These are phyloP conservation scores for Leccinum pachyderme DNA, from an alignment of 1,284 basidiomycete genomes.

Conservation along the genomic window DNA sequence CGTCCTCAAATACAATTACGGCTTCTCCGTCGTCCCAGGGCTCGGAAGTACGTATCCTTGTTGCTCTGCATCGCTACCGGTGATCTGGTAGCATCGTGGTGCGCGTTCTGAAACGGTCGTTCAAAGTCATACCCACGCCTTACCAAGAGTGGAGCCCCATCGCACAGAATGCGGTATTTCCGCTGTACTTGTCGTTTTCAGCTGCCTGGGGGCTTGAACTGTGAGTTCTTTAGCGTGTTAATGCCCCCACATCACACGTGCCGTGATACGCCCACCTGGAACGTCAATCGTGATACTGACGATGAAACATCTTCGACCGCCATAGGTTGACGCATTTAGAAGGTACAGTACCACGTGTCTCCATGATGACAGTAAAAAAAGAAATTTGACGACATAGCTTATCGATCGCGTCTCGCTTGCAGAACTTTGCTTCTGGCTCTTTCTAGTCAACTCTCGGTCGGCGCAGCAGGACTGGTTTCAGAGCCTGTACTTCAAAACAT, in stretches of 20 bases:
- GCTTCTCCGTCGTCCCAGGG: conserved; percentile 46
- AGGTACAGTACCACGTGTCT: conserved; percentile 44
- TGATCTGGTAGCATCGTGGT: not conserved
- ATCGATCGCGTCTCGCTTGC: conserved; percentile 7
- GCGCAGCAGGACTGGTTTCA: conserved; percentile 70
- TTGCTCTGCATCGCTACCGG: not conserved
- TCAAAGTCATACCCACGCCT: conserved; percentile 58
- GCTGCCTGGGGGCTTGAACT: conserved; percentile 71
- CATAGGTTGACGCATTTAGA: conserved; percentile 73
- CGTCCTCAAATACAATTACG: conserved; percentile 68
- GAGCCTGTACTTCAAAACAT: conserved; percentile 68
- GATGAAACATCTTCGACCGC: not conserved
- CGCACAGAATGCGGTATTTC: conserved; percentile 52
- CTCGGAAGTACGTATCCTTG: conserved; percentile 47
- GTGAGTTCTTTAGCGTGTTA: conserved; percentile 40
- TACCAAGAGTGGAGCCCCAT: conserved; percentile 52
- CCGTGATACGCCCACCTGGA: not conserved
- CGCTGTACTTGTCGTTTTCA: conserved; percentile 60
- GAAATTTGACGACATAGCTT: not conserved
- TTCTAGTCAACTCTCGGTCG: conserved; percentile 64
- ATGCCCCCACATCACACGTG: not conserved
- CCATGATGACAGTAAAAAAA: not conserved
- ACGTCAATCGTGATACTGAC: not conserved
- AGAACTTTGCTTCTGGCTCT: conserved; percentile 83
- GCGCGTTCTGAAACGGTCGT: not conserved